Percentiles rank a stretch among this genome's conserved stretches.
These are phyloP conservation scores for Ophiostoma populinum DNA, from an alignment of 2,329 filamentous ascomycete genomes.

Conservation along the genomic window DNA sequence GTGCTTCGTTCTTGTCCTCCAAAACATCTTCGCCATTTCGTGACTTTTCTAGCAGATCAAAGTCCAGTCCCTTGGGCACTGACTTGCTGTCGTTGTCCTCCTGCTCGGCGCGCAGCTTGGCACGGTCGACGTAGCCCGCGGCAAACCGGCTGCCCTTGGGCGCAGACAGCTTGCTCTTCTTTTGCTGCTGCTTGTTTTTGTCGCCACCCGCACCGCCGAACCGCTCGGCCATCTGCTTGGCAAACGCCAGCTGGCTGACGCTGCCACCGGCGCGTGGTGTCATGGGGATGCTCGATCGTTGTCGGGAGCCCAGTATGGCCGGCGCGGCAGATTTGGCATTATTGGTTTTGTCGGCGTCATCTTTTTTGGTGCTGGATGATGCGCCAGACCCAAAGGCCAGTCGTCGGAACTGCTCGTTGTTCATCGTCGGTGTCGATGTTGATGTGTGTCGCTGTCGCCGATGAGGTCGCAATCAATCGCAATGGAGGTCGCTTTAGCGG, in stretches of 20 bases:
- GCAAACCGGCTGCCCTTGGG: slow-evolving; percentile 73
- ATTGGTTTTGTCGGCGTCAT: slow-evolving; percentile 1
- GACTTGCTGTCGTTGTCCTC: slow-evolving; percentile 32
- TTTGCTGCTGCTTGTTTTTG: slow-evolving; percentile 26
- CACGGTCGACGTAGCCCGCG: slow-evolving; percentile 69
- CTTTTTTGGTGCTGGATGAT: background rate
- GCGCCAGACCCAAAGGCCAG: slow-evolving; percentile 31
- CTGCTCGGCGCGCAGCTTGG: slow-evolving; percentile 31
- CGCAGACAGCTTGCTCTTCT: slow-evolving; percentile 60
- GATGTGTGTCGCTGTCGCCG: background rate
- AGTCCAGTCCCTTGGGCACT: slow-evolving; percentile 70
- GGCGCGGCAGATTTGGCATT: slow-evolving; percentile 11
- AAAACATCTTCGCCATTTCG: slow-evolving; percentile 52
- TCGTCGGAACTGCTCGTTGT: slow-evolving; percentile 86
- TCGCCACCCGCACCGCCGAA: slow-evolving; percentile 33
- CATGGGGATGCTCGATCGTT: slow-evolving; percentile 76
- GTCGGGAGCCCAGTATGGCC: slow-evolving; percentile 54
- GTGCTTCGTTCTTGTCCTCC: slow-evolving; percentile 17
- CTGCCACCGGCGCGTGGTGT: slow-evolving; percentile 62
- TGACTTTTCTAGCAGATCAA: slow-evolving; percentile 56
- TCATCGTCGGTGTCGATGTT: slow-evolving; percentile 34
- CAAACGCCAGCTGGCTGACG: slow-evolving; percentile 48
- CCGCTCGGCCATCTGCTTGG: slow-evolving; percentile 66
- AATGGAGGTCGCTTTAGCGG: background rate
- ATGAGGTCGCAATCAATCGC: background rate